Evolutionary conservation across 331 rosid genomes (phyloP).

Genomic region (Saraca asoca): DNA sequence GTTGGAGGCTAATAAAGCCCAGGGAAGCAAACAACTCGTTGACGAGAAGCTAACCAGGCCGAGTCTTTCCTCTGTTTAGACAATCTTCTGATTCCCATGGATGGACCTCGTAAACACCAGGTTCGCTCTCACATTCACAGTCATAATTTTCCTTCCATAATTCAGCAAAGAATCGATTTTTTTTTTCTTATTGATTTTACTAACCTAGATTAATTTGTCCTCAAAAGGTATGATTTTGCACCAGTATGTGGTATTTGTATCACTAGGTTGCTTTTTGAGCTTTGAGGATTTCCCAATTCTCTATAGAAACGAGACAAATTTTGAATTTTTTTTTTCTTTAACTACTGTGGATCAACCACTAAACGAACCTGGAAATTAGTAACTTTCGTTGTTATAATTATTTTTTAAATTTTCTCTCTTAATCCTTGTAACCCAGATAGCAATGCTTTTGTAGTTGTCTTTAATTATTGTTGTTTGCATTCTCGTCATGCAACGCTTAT

Average conservation of each 20-base stretch:
- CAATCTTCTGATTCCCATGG: slow-evolving; percentile 55
- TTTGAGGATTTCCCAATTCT: neutral
- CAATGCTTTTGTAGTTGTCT: neutral
- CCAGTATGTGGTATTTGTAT: neutral
- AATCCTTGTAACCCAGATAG: neutral
- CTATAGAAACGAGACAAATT: neutral
- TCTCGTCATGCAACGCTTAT: slow-evolving; percentile 3
- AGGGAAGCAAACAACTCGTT: slow-evolving; percentile 16
- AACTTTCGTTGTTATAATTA: neutral
- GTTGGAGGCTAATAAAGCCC: neutral
- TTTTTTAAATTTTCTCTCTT: neutral
- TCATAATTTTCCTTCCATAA: neutral
- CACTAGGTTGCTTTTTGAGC: neutral
- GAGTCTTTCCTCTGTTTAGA: slow-evolving; percentile 14
- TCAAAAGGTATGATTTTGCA: neutral
- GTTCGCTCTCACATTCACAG: slow-evolving; percentile 31
- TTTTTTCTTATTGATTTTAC: neutral
- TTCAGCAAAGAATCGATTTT: neutral
- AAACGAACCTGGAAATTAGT: neutral
- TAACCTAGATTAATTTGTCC: neutral
- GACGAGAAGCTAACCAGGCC: slow-evolving; percentile 32
- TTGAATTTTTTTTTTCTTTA: slow-evolving; percentile 8
- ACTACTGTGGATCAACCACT: neutral
- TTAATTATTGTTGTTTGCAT: neutral
- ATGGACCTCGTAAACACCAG: slow-evolving; percentile 74